These are phyloP conservation scores for Fistulinella staudtii DNA, from an alignment of 1,284 basidiomycete species.

Conservation along the genomic window DNA sequence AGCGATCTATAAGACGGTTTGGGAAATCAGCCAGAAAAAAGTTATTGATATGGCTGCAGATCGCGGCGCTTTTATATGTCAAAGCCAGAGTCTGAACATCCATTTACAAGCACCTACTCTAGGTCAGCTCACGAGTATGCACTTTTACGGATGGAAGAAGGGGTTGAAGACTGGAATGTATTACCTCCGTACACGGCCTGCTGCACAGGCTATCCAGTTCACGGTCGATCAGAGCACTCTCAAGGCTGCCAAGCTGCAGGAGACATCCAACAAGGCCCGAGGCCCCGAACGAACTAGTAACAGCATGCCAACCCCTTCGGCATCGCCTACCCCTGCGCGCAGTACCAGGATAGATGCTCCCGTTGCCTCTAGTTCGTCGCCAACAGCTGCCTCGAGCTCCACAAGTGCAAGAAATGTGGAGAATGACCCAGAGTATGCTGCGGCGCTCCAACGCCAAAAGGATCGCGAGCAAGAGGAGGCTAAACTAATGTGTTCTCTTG, in stretches of 20 bases:
- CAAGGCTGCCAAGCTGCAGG: conserved; percentile 65
- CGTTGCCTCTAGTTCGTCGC: conserved; percentile 20
- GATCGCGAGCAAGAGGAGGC: conserved; percentile 80
- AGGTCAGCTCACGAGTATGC: conserved; percentile 97
- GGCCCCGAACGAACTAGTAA: conserved; percentile 16
- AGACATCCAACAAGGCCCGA: conserved; percentile 25
- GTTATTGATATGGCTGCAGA: conserved; percentile 98
- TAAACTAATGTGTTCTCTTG: conserved; percentile 76
- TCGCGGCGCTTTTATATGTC: conserved; percentile 98
- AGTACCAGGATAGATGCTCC: conserved; percentile 11
- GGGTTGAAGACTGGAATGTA: conserved; percentile 99
- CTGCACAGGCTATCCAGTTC: conserved; percentile 96
- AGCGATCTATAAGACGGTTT: conserved; percentile 97
- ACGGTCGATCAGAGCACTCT: conserved; percentile 86
- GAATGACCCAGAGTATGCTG: conserved; percentile 77
- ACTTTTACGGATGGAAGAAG: conserved; percentile 99
- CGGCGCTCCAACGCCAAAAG: conserved; percentile 69
- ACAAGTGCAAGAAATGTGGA: conserved; percentile 51
- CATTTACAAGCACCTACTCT: conserved; percentile 90
- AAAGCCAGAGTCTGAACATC: conserved; percentile 89
- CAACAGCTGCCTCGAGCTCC: conserved; percentile 34
- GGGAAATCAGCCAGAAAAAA: conserved; percentile 99
- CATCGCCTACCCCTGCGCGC: conserved; percentile 34
- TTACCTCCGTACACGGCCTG: conserved; percentile 93
- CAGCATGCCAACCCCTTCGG: conserved; percentile 35